Conservation (phyloP, 1,284 basidiomycete species). For the Pseudozyma sp. region DNA sequence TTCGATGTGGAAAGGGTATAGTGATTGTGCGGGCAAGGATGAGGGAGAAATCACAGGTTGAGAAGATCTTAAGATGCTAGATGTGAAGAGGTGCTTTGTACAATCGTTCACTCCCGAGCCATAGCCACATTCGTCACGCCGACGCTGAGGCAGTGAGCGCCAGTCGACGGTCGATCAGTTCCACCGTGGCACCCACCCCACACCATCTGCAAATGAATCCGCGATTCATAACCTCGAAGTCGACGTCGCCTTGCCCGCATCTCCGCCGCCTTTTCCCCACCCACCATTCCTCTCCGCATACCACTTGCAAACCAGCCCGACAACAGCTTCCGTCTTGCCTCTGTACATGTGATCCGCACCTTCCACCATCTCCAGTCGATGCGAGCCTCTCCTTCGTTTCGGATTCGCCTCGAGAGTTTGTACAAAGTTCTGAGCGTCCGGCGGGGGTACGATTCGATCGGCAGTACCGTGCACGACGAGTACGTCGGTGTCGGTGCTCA, state of each 20-base stretch:
- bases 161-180: too few relatives aligned
- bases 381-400: constrained; percentile 19
- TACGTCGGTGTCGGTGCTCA: constrained; percentile 32
- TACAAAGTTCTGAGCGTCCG: constrained; percentile 41
- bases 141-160: too few relatives aligned
- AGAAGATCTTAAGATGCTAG: too few relatives aligned
- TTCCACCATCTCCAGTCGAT: constrained; percentile 41
- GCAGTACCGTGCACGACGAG: constrained; percentile 48
- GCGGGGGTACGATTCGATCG: constrained; percentile 35
- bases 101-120: too few relatives aligned
- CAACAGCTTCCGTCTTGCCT: constrained; percentile 18
- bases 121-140: too few relatives aligned
- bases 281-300: constrained; percentile 6
- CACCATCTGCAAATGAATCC: too few relatives aligned
- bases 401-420: constrained; percentile 21
- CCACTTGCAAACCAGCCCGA: constrained; percentile 25
- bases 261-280: neutral
- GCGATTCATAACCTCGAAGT: constrained; percentile 14
- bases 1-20: neutral
- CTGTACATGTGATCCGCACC: constrained; percentile 54
- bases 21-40: neutral
- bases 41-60: too few relatives aligned
- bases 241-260: neutral
- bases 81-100: too few relatives aligned
- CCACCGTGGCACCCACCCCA: too few relatives aligned